Conservation (phyloP, 169 alveolate genomes). For the Cryptosporidium tyzzeri region DNA sequence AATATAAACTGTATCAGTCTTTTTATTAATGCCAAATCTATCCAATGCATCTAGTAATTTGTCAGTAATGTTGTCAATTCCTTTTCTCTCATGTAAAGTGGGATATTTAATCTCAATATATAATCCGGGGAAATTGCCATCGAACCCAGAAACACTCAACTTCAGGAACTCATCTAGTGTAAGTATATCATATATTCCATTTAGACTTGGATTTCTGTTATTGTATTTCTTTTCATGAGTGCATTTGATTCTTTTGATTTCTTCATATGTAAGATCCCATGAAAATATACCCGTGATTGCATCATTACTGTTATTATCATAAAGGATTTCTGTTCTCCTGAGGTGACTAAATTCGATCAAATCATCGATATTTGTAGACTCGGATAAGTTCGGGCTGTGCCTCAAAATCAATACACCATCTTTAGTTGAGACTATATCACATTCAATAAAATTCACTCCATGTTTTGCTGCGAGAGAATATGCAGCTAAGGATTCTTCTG, state of each 20-base stretch:
- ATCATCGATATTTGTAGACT: conserved; percentile 80
- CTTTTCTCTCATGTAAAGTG: conserved; percentile 12
- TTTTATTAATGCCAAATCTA: conserved; percentile 43
- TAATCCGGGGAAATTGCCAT: conserved; percentile 29
- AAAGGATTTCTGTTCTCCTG: conserved; percentile 31
- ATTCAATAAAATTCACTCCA: conserved; percentile 84
- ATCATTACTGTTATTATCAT: conserved; percentile 13
- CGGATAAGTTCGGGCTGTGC: conserved; percentile 83
- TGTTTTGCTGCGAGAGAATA: conserved; percentile 78
- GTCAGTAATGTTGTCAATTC: conserved; percentile 41
- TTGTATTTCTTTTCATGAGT: conserved; percentile 78
- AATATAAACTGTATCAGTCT: conserved; percentile 7
- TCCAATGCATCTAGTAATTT: conserved; percentile 30
- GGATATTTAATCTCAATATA: conserved; percentile 70
- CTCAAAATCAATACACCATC: conserved; percentile 79
- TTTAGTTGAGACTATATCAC: conserved; percentile 82
- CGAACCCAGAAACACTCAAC: conserved; percentile 34
- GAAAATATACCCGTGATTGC: conserved; percentile 79
- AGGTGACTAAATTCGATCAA: conserved; percentile 73
- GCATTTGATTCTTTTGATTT: conserved; percentile 77
- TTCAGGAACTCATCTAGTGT: conserved; percentile 81
- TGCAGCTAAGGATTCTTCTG: conserved; percentile 83
- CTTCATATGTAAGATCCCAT: conserved; percentile 80
- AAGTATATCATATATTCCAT: conserved; percentile 73
- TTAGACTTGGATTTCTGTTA: conserved; percentile 75